A percentile compares a stretch with the other conserved stretches of the same genome.
Conservation (phyloP, 176 grass and related monocot species). For the Eragrostis nindensis region DNA sequence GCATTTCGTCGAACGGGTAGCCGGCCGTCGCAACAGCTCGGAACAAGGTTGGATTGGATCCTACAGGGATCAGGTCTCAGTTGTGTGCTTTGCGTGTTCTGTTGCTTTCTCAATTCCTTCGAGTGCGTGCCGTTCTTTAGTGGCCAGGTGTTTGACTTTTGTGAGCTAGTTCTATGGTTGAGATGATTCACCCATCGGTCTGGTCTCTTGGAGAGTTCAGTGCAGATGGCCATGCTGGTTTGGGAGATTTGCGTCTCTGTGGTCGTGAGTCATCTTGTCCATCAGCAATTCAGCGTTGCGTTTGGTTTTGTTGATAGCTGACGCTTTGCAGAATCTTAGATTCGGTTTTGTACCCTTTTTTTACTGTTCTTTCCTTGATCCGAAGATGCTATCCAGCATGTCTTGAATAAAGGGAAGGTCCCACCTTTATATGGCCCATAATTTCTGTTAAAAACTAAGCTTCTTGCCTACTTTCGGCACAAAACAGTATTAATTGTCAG, state of each 20-base stretch:
- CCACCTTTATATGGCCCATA: conserved; percentile 29
- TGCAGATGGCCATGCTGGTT: not conserved
- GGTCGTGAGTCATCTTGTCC: not conserved
- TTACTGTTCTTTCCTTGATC: conserved; percentile 40
- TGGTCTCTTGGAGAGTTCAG: conserved; percentile 1
- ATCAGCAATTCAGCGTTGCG: not conserved
- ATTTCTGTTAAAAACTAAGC: conserved; percentile 42
- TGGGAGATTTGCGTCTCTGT: conserved; percentile 5
- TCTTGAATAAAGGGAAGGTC: conserved; percentile 31
- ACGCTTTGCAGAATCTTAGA: conserved; percentile 19
- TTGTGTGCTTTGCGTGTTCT: not conserved
- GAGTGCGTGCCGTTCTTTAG: not conserved
- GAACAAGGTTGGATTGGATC: not conserved
- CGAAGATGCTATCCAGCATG: conserved; percentile 43
- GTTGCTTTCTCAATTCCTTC: conserved; percentile 4
- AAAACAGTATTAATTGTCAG: conserved; percentile 2
- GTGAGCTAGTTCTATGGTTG: not conserved
- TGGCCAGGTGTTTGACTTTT: conserved; percentile 32
- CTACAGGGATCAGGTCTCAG: conserved; percentile 1
- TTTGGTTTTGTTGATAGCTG: conserved; percentile 23
- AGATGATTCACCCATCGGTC: not conserved
- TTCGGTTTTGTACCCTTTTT: conserved; percentile 26
- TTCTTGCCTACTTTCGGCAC: conserved; percentile 38
- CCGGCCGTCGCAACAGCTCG: too few species aligned
- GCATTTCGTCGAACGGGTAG: conserved; percentile 44